Evolutionary conservation across 2,329 filamentous ascomycete genomes (phyloP), one percentile per base, ranked within the genome.

Genomic region (Colletotrichum falcatum): DNA sequence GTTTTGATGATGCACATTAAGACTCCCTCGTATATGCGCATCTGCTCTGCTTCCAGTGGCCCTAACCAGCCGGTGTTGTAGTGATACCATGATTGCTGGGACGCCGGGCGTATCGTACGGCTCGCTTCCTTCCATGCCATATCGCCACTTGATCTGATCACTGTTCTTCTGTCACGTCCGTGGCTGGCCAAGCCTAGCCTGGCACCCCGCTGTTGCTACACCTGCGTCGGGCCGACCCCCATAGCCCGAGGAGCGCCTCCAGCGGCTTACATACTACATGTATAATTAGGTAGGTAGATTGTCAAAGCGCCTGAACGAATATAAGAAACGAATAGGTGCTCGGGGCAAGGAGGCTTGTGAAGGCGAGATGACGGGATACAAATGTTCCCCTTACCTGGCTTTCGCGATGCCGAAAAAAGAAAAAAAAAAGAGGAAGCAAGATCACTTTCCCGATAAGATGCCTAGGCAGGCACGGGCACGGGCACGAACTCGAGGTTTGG

Each of bases 341-440:
- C 46, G 18, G 35, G 11, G 33, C 39, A 65, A 23, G 37, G 63
- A 63, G 58, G 58, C 62, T 53, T 20, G 26, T 11, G 30, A 46
- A 62, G 48, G 61, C 61, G 49, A 66, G 63, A 59, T 70, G 67
- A 54, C 58, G 55, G 56, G 56, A 58, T 55, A 66, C 51, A 42
- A 70, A 53, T 51, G n/a, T n/a, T n/a, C n/a, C n/a, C n/a, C 63
- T 67, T 62, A 44, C 64, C 66, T 62, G 23, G 30, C 33, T 53
- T 51, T 39, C 23, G 28, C 11, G 49, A 28, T 56, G 6, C 42
- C 42, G 35, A 51, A 53, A 59, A 67, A 16, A 16, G 35, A 51
- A 53, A 59, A 67, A 16, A 16, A 53, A 9, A n/a, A 30, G 3
- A 20, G 2, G 26, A 20, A 53, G n/a, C n/a, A n/a, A n/a, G n/a